Percentiles rank a stretch among this genome's conserved stretches.
Conservation (phyloP, 116 monocot species). For the Cymodocea nodosa region DNA sequence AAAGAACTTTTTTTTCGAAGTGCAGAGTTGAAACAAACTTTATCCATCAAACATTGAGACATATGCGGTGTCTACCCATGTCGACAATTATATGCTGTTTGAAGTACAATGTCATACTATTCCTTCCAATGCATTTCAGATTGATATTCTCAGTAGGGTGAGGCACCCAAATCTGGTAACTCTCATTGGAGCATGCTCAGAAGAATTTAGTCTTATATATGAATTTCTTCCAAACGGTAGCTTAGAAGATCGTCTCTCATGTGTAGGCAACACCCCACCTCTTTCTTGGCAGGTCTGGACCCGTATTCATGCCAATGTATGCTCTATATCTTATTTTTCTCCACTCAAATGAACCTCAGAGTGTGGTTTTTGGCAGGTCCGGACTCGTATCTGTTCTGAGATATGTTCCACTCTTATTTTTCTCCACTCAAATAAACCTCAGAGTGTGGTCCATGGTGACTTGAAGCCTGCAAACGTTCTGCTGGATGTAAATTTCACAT, state of each 20-base stretch:
- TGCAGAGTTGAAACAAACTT: too few relatives aligned
- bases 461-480: conserved; percentile 76
- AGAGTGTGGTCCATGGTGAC: conserved; percentile 61
- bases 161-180: conserved; percentile 75
- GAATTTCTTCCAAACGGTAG: conserved; percentile 57
- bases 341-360: conserved; percentile 42
- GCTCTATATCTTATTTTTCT: conserved; percentile 66
- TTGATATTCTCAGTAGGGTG: conserved; percentile 54
- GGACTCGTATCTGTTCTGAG: conserved; percentile 39
- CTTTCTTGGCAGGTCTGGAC: conserved; percentile 49
- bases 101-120: too few relatives aligned
- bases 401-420: conserved; percentile 70
- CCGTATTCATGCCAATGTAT: conserved; percentile 48
- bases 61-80: too few relatives aligned
- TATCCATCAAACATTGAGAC: too few relatives aligned
- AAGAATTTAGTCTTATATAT: conserved; percentile 48
- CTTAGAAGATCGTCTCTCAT: conserved; percentile 51
- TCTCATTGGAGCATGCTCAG: conserved; percentile 55
- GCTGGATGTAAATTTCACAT: conserved; percentile 41
- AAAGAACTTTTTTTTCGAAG: too few relatives aligned
- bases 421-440: conserved; percentile 51
- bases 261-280: conserved; percentile 40
- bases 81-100: too few relatives aligned
- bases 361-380: conserved; percentile 47
- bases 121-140: conserved; percentile 17